phyloP scores from a whole-genome alignment of 345 rosid species.

The Euphorbia tirucalli region DNA sequence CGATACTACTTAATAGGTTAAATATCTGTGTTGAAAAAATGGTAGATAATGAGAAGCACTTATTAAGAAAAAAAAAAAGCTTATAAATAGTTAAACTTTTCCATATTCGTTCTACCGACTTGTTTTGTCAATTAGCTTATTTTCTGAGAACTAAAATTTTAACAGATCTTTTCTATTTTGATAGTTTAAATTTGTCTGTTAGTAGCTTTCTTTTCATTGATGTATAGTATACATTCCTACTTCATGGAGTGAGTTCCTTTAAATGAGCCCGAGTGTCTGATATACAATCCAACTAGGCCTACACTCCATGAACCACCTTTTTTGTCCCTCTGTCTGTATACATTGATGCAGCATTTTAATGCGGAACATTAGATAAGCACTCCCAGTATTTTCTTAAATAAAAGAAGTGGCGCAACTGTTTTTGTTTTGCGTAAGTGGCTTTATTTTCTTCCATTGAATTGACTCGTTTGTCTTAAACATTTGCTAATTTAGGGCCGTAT shows the following conservation, averaged over 20 bases:
- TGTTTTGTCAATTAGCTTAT: neutral
- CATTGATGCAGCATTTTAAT: neutral
- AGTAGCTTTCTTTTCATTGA: too few species aligned
- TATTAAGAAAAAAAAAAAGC: too few species aligned
- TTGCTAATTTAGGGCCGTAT: constrained; percentile 60
- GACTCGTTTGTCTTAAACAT: constrained; percentile 18
- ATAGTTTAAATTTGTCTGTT: too few species aligned
- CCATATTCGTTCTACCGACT: too few species aligned
- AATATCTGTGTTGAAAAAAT: too few species aligned
- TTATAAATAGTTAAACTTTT: too few species aligned
- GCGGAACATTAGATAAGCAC: neutral
- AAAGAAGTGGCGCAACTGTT: neutral
- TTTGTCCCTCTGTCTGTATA: neutral
- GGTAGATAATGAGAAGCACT: too few species aligned
- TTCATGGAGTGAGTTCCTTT: neutral
- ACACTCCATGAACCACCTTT: neutral
- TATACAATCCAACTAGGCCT: neutral
- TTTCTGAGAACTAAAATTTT: neutral
- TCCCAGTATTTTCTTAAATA: neutral
- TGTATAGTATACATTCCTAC: too few species aligned
- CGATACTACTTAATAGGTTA: too few species aligned
- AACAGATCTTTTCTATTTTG: too few species aligned
- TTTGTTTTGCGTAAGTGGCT: neutral
- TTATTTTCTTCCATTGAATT: neutral
- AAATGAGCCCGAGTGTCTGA: neutral